Conservation (phyloP, 2,329 filamentous ascomycete species). For the Ophioceras dolichostomum region DNA sequence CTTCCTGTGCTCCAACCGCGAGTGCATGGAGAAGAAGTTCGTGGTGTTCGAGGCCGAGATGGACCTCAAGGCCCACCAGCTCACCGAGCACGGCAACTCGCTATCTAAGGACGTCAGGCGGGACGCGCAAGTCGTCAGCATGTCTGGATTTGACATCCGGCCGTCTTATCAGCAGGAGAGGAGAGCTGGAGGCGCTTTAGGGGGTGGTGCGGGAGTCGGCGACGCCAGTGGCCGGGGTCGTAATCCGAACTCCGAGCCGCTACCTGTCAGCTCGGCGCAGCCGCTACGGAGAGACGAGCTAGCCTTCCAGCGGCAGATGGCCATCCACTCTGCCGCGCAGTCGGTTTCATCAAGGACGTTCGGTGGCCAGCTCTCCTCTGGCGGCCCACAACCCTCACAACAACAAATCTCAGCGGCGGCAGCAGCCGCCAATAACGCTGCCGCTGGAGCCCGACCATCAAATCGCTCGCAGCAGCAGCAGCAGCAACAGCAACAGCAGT, state of each 20-base stretch:
- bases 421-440: neutral
- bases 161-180: slow-evolving; percentile 55
- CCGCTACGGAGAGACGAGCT: slow-evolving; percentile 75
- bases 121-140: slow-evolving; percentile 75
- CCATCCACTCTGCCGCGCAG: slow-evolving; percentile 70
- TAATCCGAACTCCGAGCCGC: slow-evolving; percentile 74
- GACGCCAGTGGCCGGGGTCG: slow-evolving; percentile 50
- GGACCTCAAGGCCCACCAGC: slow-evolving; percentile 86
- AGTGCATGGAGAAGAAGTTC: slow-evolving; percentile 95
- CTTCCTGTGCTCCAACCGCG: slow-evolving; percentile 69
- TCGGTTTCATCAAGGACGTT: slow-evolving; percentile 71
- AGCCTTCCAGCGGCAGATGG: slow-evolving; percentile 84
- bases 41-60: slow-evolving; percentile 92
- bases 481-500: neutral
- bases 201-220: slow-evolving; percentile 19
- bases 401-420: too few relatives aligned
- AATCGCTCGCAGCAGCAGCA: slow-evolving; percentile 1
- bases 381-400: too few relatives aligned
- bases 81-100: slow-evolving; percentile 68
- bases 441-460: slow-evolving; percentile 1
- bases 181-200: slow-evolving; percentile 29
- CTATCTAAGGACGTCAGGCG: slow-evolving; percentile 73
- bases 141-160: slow-evolving; percentile 74
- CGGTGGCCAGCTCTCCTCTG: slow-evolving; percentile 65
- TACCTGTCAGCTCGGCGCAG: slow-evolving; percentile 66